phyloP scores from a whole-genome alignment of 371 early-diverging fungal genomes.

The Mucor plumbeus region DNA sequence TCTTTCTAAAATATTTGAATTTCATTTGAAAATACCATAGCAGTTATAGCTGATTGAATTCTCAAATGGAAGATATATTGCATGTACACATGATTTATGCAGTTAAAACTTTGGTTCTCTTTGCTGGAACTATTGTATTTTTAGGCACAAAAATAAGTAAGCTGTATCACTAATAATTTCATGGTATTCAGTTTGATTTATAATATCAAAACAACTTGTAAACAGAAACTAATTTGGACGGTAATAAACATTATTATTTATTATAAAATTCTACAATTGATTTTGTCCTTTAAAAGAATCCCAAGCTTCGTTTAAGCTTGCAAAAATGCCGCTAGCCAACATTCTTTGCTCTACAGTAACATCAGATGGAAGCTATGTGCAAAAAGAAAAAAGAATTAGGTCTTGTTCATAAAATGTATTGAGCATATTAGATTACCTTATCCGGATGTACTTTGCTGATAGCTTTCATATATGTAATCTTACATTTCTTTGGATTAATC shows the following conservation, averaged over 20 bases:
- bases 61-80: no score
- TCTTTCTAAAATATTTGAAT: no score
- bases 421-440: slow-evolving; percentile 61
- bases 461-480: slow-evolving; percentile 92
- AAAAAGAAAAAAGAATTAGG: neutral
- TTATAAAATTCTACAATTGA: slow-evolving; percentile 24
- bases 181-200: no score
- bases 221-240: no score
- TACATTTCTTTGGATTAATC: slow-evolving; percentile 85
- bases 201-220: no score
- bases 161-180: no score
- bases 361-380: slow-evolving; percentile 49
- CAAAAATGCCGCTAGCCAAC: slow-evolving; percentile 88
- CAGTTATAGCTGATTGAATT: no score
- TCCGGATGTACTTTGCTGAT: slow-evolving; percentile 96
- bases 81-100: no score
- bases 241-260: neutral
- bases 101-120: no score
- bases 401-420: slow-evolving; percentile 8
- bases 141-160: no score
- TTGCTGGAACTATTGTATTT: no score
- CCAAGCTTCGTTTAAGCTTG: slow-evolving; percentile 92
- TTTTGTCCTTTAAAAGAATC: slow-evolving; percentile 67
- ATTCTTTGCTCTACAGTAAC: slow-evolving; percentile 81
- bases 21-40: no score